Conservation (phyloP, 1,284 basidiomycete genomes). For the Phylloboletellus chloephorus region DNA sequence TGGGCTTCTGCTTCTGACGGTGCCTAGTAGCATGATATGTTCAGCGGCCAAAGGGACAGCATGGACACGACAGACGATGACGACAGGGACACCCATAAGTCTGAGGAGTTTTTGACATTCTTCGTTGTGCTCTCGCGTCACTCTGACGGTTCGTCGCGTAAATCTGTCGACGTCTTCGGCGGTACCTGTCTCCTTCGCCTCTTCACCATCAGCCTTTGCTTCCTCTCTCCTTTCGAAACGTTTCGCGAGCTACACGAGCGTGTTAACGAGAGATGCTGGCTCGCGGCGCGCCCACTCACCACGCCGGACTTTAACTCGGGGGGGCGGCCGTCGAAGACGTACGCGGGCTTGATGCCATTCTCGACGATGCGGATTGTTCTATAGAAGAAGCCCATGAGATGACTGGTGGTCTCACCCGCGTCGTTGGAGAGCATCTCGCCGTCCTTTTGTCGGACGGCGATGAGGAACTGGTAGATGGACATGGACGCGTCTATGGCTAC, state of each 20-base stretch:
- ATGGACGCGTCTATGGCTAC: constrained; percentile 98
- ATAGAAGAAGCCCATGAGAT: constrained; percentile 98
- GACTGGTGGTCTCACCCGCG: constrained; percentile 93
- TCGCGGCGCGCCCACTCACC: constrained; percentile 48
- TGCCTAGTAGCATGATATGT: constrained; percentile 51
- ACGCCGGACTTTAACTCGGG: constrained; percentile 96
- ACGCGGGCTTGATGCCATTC: constrained; percentile 96
- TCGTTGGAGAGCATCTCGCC: constrained; percentile 97
- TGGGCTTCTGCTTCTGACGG: constrained; percentile 99
- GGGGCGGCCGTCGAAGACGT: constrained; percentile 98
- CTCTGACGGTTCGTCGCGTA: constrained; percentile 87
- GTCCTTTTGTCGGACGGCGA: constrained; percentile 93
- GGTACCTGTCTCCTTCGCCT: constrained; percentile 92
- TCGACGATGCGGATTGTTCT: constrained; percentile 98
- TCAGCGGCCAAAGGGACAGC: constrained; percentile 1
- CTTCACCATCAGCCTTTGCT: constrained; percentile 91
- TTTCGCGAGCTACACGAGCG: constrained; percentile 68
- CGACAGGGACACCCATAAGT: constrained; percentile 97
- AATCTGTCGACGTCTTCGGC: constrained; percentile 91
- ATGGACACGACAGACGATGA: constrained; percentile 65
- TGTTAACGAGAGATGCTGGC: background rate
- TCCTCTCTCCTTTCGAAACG: constrained; percentile 89
- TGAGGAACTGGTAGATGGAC: constrained; percentile 95
- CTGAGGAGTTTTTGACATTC: constrained; percentile 86
- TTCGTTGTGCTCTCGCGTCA: constrained; percentile 94